Evolutionary conservation across 306 rosid species (phyloP), one percentile per base, ranked within the genome.

Genomic region (Myrica gale): DNA sequence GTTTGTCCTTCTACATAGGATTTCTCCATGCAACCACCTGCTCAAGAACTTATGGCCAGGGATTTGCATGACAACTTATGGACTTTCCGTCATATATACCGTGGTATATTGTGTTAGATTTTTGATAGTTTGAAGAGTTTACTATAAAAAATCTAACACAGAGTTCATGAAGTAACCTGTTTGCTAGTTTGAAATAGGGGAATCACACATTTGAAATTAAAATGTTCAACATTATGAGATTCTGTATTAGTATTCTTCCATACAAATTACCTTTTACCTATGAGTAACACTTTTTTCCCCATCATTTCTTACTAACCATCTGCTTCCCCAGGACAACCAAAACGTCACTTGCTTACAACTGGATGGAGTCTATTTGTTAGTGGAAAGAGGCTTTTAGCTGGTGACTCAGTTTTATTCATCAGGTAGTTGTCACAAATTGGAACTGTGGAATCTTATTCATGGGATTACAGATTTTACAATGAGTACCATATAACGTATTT

Each of bases 351-450:
- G 85, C 96, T 95, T 74, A 95, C 99, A 4, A 95, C 99, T 1
- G 99, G 99, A 17, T 95, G 99, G 99, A 95, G 99, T 78, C 83
- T 95, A 37, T 95, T 95, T 81, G 95, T 95, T 63, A 87, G 96
- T 51, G 97, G 97, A 71, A 95, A 95, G 84, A 90, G 91, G 84
- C 96, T 95, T 52, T 89, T 88, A 37, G 96, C 99, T 32, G 99
- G 99, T 5, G 99, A 95, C 76, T 91, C 99, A 39, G 99, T 95
- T 76, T 79, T 95, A 68, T 92, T 95, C 81, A 92, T 95, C 63
- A 86, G 99, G 99, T 94, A 73, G 55, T 72, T 21, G 67, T 57
- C 60, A 75, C 50, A 55, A 72, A 67, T 73, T 54, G 73, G 17
- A 44, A 32, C 54, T 43, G 68, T 62, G 56, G 32, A 63, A 20